Conservation (phyloP, 1,284 basidiomycete genomes). For the Malassezia sp. region DNA sequence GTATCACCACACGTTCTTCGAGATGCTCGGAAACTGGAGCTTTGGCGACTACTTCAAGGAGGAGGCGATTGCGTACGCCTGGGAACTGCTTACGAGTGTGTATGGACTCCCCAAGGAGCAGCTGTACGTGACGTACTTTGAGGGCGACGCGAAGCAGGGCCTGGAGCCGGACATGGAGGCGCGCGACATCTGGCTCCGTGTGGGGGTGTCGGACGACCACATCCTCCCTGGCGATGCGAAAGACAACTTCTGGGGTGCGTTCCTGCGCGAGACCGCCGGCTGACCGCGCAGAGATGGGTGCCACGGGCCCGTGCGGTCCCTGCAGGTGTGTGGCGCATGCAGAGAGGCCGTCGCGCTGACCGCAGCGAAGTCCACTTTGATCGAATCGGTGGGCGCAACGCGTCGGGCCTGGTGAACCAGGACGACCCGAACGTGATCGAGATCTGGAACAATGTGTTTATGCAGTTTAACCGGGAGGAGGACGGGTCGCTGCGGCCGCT, state of each 20-base stretch:
- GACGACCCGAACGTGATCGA: conserved; percentile 94
- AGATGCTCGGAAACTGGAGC: conserved; percentile 99
- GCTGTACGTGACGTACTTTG: conserved; percentile 94
- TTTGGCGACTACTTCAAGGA: conserved; percentile 99
- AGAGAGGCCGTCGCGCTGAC: too few relatives aligned
- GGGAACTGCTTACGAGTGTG: conserved; percentile 81
- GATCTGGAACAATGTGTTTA: conserved; percentile 99
- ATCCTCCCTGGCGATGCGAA: conserved; percentile 88
- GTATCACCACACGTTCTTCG: conserved; percentile 91
- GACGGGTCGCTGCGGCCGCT: conserved; percentile 69
- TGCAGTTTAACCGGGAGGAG: conserved; percentile 91
- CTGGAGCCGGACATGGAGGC: conserved; percentile 77
- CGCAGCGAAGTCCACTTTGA: conserved; percentile 97
- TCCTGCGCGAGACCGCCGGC: too few relatives aligned
- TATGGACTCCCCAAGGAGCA: conserved; percentile 80
- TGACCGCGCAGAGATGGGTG: conserved; percentile 99
- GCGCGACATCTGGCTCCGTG: conserved; percentile 68
- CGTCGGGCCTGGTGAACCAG: conserved; percentile 78
- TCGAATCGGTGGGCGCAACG: conserved; percentile 84
- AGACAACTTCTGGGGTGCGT: conserved; percentile 99
- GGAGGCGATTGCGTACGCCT: conserved; percentile 83
- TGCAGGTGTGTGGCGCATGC: too few relatives aligned
- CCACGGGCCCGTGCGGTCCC: conserved; percentile 91
- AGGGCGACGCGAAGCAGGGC: conserved; percentile 76
- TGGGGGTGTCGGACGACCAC: conserved; percentile 77